phyloP scores from a whole-genome alignment of 345 rosid species.

The Hibiscus trionum region DNA sequence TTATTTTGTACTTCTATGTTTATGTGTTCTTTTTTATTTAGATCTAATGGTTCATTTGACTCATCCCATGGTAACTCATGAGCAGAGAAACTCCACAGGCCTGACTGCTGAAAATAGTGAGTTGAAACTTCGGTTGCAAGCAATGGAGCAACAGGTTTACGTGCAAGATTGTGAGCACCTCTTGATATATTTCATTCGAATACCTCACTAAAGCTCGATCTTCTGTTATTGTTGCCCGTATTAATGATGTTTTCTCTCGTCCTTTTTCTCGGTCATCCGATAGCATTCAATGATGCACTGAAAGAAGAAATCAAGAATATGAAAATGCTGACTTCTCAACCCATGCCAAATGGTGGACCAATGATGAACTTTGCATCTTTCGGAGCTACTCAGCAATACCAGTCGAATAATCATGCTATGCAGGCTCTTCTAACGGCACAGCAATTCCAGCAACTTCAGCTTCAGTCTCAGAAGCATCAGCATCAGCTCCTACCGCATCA shows the following conservation, averaged over 20 bases:
- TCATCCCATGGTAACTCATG: slow-evolving; percentile 4
- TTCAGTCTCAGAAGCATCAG: slow-evolving; percentile 67
- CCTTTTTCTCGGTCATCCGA: neutral
- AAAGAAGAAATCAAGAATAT: slow-evolving; percentile 94
- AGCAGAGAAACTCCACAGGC: slow-evolving; percentile 79
- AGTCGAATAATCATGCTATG: slow-evolving; percentile 56
- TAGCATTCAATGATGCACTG: slow-evolving; percentile 80
- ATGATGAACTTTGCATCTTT: slow-evolving; percentile 51
- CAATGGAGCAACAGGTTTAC: slow-evolving; percentile 83
- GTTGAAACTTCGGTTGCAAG: slow-evolving; percentile 76
- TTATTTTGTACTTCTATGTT: no score
- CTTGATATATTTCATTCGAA: neutral
- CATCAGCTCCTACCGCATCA: slow-evolving; percentile 46
- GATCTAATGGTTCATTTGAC: neutral
- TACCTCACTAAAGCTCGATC: neutral
- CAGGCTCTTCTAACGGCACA: slow-evolving; percentile 62
- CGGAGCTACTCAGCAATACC: slow-evolving; percentile 59
- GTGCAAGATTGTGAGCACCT: slow-evolving; percentile 63
- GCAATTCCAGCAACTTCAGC: slow-evolving; percentile 90
- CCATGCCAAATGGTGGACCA: slow-evolving; percentile 54
- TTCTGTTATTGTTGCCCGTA: neutral
- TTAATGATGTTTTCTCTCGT: neutral
- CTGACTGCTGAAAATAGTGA: slow-evolving; percentile 74
- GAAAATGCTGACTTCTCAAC: slow-evolving; percentile 69
- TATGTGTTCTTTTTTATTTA: neutral